These are phyloP conservation scores for Escallonia rubra DNA, from an alignment of 129 eudicot species.

Conservation along the genomic window DNA sequence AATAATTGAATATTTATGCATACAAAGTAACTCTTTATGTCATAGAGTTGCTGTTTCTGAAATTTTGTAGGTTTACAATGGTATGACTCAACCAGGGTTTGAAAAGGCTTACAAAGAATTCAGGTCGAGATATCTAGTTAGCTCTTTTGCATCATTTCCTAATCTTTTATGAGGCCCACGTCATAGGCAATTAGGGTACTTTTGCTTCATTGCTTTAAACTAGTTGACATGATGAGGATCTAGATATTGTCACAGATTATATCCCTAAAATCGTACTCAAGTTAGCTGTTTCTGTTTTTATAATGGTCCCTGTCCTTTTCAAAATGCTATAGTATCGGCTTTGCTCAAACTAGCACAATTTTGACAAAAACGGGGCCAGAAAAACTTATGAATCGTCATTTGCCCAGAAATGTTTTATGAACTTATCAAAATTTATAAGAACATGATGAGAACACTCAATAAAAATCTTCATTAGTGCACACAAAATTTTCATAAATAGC, in stretches of 20 bases:
- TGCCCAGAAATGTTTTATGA: no score
- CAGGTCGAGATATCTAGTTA: conserved; percentile 33
- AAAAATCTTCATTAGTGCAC: no score
- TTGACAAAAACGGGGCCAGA: no score
- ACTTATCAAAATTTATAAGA: no score
- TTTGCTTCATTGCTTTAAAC: no score
- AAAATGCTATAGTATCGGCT: background rate
- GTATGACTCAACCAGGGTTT: conserved; percentile 82
- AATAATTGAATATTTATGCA: background rate
- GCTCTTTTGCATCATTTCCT: background rate
- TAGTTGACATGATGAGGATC: no score
- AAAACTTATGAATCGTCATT: no score
- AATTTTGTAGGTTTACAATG: conserved; percentile 69
- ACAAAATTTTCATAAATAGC: no score
- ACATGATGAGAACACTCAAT: no score
- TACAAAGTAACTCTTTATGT: conserved; percentile 6
- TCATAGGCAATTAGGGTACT: no score
- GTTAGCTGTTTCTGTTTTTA: background rate
- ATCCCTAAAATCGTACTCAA: background rate
- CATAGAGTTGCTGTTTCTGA: conserved; percentile 9
- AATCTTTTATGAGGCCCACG: background rate
- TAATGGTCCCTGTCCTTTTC: background rate
- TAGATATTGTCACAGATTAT: background rate
- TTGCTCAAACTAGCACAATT: background rate
- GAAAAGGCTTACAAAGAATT: conserved; percentile 60